These are phyloP conservation scores for Sporothrix humicola DNA, from an alignment of 2,329 filamentous ascomycete genomes.

Conservation along the genomic window DNA sequence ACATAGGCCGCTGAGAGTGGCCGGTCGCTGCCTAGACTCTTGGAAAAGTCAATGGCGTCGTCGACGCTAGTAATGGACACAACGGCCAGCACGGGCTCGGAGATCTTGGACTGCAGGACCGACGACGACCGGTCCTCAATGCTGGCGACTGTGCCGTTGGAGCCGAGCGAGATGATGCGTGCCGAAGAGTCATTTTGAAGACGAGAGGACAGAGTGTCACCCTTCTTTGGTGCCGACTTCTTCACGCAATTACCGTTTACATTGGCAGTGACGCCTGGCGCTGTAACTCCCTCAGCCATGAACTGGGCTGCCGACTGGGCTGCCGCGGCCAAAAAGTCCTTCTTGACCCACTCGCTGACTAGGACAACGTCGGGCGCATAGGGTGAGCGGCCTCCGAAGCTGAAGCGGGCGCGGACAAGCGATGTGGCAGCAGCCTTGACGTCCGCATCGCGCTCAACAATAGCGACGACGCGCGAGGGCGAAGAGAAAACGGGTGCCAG, in stretches of 20 bases:
- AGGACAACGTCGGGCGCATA: conserved; percentile 68
- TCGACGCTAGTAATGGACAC: neutral
- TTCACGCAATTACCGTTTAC: too few species aligned
- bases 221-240: too few species aligned
- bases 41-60: neutral
- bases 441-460: conserved; percentile 67
- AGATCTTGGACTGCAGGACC: neutral
- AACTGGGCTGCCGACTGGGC: conserved; percentile 46
- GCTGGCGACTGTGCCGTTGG: neutral
- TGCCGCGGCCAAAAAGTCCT: conserved; percentile 59
- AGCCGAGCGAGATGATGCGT: neutral
- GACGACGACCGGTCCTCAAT: neutral
- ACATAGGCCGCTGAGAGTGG: neutral
- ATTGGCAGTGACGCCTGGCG: neutral
- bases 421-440: conserved; percentile 58
- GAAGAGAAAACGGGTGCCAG: neutral
- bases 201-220: neutral
- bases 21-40: neutral
- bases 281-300: conserved; percentile 5
- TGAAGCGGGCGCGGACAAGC: conserved; percentile 60
- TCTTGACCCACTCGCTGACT: conserved; percentile 66
- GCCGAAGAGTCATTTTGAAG: neutral
- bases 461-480: conserved; percentile 8
- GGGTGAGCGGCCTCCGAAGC: conserved; percentile 60
- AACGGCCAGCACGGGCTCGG: neutral